Base-by-base conservation (phyloP, 2,329 filamentous ascomycete genomes). In the Amylocarpus encephaloides region DNA sequence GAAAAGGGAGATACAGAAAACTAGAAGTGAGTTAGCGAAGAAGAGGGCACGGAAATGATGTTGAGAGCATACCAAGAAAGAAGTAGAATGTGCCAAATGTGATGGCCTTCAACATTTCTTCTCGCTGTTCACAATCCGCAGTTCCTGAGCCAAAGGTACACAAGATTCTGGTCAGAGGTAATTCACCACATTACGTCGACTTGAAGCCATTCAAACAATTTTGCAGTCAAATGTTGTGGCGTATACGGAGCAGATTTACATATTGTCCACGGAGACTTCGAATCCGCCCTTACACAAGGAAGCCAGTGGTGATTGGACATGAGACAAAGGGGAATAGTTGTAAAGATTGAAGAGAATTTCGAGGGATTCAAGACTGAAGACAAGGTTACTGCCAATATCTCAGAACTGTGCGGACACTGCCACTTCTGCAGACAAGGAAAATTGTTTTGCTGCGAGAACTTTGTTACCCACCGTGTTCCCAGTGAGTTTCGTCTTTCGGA, bases 51-150 rank as follows among this genome's bases (percentile, higher is more conserved):
- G 4, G 39, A 19, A 19, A 9, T n/a, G 38, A 41, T 19, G 40
- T 26, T 18, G 12, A n/a, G 32, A n/a, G 32, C 36, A 10, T 18
- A 43, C 49, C 50, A 32, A 53, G 39, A 32, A 58, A 74, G 62
- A 74, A 72, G 57, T 73, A 71, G 59, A 71, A 74, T 2, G 71
- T 70, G 13, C 71, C 72, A 53, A 68, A 73, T 10, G 62, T 54
- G 32, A 61, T 58, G 36, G 50, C 50, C 45, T 56, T 60, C 18
- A 64, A 48, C 62, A 64, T 65, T 35, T 59, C 18, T 54, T 52
- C 33, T 54, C 54, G 3, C 45, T 56, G n/a, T 51, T 57, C 10
- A 55, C 49, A 19, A 54, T 57, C 38, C 52, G n/a, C 52, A 15
- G 50, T 55, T 2, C 54, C 54, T 32, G 36, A 55, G 29, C 47